A percentile compares a stretch with the other conserved stretches of the same genome.
phyloP scores from a whole-genome alignment of 2,329 filamentous ascomycete genomes.

The Thielaviopsis euricoi region DNA sequence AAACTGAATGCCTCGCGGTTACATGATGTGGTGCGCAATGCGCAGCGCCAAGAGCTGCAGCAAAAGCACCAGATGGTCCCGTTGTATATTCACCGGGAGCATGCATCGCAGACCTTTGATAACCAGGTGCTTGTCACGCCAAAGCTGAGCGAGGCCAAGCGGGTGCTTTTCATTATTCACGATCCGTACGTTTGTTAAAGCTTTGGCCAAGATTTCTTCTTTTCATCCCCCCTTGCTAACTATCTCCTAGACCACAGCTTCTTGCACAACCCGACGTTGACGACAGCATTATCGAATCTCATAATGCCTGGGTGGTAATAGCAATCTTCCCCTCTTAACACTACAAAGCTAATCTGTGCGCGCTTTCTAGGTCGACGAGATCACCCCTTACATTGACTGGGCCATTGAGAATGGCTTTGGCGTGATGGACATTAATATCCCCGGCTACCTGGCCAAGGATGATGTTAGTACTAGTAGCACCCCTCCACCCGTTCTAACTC shows the following conservation, averaged over 20 bases:
- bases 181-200: slow-evolving; percentile 49
- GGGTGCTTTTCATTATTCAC: slow-evolving; percentile 73
- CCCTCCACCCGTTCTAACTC: background rate
- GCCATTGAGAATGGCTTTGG: slow-evolving; percentile 60
- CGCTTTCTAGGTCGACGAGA: slow-evolving; percentile 53
- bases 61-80: slow-evolving; percentile 63
- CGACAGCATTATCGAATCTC: slow-evolving; percentile 60
- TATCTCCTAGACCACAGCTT: slow-evolving; percentile 44
- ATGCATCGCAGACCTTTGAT: slow-evolving; percentile 60
- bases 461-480: slow-evolving; percentile 26
- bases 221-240: background rate
- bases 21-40: slow-evolving; percentile 64
- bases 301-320: slow-evolving; percentile 73
- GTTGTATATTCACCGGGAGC: slow-evolving; percentile 60
- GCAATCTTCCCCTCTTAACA: slow-evolving; percentile 18
- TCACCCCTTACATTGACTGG: slow-evolving; percentile 73
- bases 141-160: slow-evolving; percentile 46
- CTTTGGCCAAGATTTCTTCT: background rate
- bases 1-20: slow-evolving; percentile 44
- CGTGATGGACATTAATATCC: slow-evolving; percentile 84
- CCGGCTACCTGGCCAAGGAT: slow-evolving; percentile 52
- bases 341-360: background rate
- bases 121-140: slow-evolving; percentile 75
- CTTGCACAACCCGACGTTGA: slow-evolving; percentile 48
- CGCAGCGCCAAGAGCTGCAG: slow-evolving; percentile 55